Conservation (phyloP, 257 asterid genomes). For the Solanum boliviense region DNA sequence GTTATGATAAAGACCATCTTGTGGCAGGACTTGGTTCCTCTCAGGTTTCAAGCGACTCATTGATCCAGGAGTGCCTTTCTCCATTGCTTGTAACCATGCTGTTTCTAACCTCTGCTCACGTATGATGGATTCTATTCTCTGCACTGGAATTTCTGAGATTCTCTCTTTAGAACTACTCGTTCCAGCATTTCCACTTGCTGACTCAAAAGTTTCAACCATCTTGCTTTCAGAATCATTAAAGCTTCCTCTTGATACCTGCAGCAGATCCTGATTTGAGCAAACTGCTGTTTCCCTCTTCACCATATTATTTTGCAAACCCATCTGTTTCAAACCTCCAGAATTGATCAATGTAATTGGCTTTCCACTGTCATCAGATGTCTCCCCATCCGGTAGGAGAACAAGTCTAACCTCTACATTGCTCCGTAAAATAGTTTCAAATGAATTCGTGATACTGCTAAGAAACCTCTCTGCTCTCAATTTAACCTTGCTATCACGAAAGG, state of each 20-base stretch:
- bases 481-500: constrained; percentile 52
- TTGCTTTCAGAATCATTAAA: constrained; percentile 22
- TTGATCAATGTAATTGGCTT: constrained; percentile 16
- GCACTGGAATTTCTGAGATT: constrained; percentile 38
- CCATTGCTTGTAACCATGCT: constrained; percentile 89
- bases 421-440: constrained; percentile 65
- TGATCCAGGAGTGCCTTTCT: constrained; percentile 66
- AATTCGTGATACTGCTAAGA: constrained; percentile 86
- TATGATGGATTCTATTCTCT: constrained; percentile 75
- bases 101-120: constrained; percentile 82
- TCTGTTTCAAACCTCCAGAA: constrained; percentile 22
- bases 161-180: constrained; percentile 27
- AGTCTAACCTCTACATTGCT: constrained; percentile 76
- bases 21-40: constrained; percentile 85
- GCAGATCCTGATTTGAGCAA: constrained; percentile 13
- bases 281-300: neutral
- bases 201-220: constrained; percentile 13
- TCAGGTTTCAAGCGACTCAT: constrained; percentile 56
- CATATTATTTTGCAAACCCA: neutral
- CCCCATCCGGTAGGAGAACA: constrained; percentile 35
- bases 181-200: constrained; percentile 24
- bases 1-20: constrained; percentile 35
- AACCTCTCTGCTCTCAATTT: constrained; percentile 88
- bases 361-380: neutral
- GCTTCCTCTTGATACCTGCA: constrained; percentile 20